Evolutionary conservation across 2,329 filamentous ascomycete genomes (phyloP), one percentile per base, ranked within the genome.

Genomic region (Xylariaceae sp.): DNA sequence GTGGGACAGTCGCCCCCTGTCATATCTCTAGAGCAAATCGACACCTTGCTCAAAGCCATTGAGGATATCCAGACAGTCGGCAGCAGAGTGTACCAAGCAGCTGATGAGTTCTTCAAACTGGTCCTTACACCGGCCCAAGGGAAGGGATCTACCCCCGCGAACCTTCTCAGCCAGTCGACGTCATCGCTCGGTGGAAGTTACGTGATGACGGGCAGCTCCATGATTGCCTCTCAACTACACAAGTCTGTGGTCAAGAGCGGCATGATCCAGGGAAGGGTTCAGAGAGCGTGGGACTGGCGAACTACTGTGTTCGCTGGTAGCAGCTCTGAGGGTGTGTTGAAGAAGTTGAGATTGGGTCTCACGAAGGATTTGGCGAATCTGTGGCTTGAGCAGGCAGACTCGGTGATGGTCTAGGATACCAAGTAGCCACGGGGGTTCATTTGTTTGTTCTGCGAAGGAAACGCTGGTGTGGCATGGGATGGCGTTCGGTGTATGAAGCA

Each of bases 71-170:
- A 93, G 68, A 89, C 89, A 0, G 87, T 94, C 14, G 77, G 85
- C 6, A 79, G 82, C 16, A 81, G 87, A 46, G 86, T 96, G 7
- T 90, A 86, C 64, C 74, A 78, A 0, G 84, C 87, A 19, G 90
- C 88, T 65, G 86, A 90, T 58, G 88, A 90, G 63, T 93, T 91
- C 65, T 84, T 96, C 65, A 75, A 82, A 55, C 82, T 90, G 1
- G 88, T 91, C 6, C 73, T 96, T 18, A 76, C 83, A n/a, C 87
- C 88, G 6, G 83, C 81, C 14, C 82, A 84, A 44, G 85, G 82
- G 48, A 82, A 78, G 68, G 81, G 81, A 1, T 81, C 84, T 0
- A 82, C 82, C 14, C 86, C 87, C 0, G 79, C 80, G 4, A 83
- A 86, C 53, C 73, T 90, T 55, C 77, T 94, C 54, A 82, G 82